Percentiles rank a stretch among this genome's conserved stretches.
Conservation (phyloP, 352 stramenopile genomes). For the Phytophthora kernoviae region DNA sequence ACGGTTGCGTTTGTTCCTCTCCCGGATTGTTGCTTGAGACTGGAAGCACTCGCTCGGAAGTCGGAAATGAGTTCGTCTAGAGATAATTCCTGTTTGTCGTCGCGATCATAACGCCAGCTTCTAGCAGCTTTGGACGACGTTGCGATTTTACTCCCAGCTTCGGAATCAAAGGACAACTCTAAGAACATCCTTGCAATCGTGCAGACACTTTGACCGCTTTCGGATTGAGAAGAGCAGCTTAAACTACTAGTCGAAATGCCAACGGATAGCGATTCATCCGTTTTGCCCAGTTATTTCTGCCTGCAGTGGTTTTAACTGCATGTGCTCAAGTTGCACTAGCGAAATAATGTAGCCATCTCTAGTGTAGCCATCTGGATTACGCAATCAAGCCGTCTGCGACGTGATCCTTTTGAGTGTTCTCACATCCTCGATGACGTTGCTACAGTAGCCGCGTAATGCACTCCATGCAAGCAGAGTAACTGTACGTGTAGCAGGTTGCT, state of each 20-base stretch:
- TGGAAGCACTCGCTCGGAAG: constrained; percentile 46
- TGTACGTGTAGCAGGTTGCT: no score
- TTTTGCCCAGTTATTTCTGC: not conserved
- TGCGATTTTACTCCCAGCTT: constrained; percentile 7
- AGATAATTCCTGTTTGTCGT: constrained; percentile 31
- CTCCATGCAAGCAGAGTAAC: no score
- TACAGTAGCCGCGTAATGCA: no score
- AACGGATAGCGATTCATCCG: not conserved
- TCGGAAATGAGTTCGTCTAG: constrained; percentile 56
- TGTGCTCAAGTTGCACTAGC: no score
- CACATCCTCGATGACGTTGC: no score
- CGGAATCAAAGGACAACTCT: constrained; percentile 38
- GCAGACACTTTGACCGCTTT: no score
- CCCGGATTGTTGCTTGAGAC: constrained; percentile 1
- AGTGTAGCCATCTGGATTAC: constrained; percentile 1
- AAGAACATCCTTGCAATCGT: constrained; percentile 37
- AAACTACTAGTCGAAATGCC: not conserved
- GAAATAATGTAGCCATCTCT: constrained; percentile 8
- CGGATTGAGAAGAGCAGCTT: no score
- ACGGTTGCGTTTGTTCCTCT: constrained; percentile 1
- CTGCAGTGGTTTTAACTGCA: not conserved
- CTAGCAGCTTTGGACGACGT: constrained; percentile 2
- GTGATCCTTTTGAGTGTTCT: no score
- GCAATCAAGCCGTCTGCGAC: no score
- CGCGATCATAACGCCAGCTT: constrained; percentile 6